Base-by-base conservation (phyloP, 2,329 filamentous ascomycete species). In the Orbilia brochopaga region DNA sequence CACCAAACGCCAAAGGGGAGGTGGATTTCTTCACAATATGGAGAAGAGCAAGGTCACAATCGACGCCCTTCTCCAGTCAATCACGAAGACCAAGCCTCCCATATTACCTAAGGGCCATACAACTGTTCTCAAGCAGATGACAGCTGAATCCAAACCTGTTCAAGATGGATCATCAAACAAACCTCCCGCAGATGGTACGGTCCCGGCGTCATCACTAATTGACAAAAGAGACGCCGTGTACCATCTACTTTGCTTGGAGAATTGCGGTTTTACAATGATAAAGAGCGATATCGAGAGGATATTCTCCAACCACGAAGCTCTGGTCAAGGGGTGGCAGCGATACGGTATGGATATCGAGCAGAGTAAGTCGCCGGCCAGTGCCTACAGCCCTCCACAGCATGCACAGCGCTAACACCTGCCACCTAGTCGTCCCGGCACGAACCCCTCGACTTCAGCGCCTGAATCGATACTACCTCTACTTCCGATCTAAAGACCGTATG, bases 261-360 rank as follows among this genome's bases (percentile, higher is more conserved):
- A 70, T 13, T 70, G 66, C 23, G 66, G 66, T 6, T 13, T 24
- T 1, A 70, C 66, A 5, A 70, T 70, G 66, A 55, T 70, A 21
- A 59, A 60, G 23, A 70, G 66, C 30, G 66, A 70, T 50, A 64
- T 70, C 21, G 54, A 60, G 7, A 70, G 66, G 24, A 42, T 70
- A 21, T 70, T 70, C 44, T 40, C 54, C 11, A 70, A 70, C 35
- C 61, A 70, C 19, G 48, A 70, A 15, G 66, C 66, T 35, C 54
- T 35, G 2, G 46, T 58, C 11, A 30, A 51, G 30, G 59, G 51
- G 0, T 70, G 66, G 66, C 27, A 52, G 10, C 42, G 53, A 7
- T 27, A 37, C 6, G 60, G 60, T 8, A 64, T 51, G 42, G 51
- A 64, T 19, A 56, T 64, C n/a, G n/a, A 30, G 17, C 37, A 42